Base-by-base conservation (phyloP, 2,329 filamentous ascomycete genomes). In the Sporothrix brasiliensis region DNA sequence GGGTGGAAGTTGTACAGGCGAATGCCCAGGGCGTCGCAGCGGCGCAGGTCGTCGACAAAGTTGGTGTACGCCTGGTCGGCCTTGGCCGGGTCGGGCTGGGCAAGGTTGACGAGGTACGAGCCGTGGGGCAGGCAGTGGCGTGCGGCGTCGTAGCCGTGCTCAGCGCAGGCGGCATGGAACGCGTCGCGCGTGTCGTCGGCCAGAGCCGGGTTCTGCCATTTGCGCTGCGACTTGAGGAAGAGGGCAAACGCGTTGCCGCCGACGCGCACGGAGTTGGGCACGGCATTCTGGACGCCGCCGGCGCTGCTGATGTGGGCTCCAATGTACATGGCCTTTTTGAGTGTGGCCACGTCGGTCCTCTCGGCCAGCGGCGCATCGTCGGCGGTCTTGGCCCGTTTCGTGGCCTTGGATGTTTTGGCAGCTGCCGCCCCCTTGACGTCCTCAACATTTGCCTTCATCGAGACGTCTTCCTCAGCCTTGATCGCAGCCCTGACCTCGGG, bases 1-100 rank as follows among this genome's bases (percentile, higher is more conserved):
- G 95, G 95, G 78, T 99, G 95, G 82, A 99, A 98, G 80, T 99
- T 99, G 83, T 98, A 99, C n/a, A 97, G 85, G 73, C 82, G 85
- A 76, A 99, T 97, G 1, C 93, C 93, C 0, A 99, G 87, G 60
- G 86, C 85, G 77, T 97, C 92, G 79, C 95, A 98, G 11, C 95
- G 89, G 67, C 87, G 83, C 1, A 99, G 84, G 78, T 99, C 95
- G 76, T 99, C 94, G 19, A 97, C 77, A 79, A 99, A 99, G 70
- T 89, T 88, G 52, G 83, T 85, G 78, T 97, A 97, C 0, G 94
- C 94, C 81, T 98, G 93, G 67, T 88, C 86, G 1, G 93, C 92
- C 79, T 97, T 96, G 52, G 85, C 86, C 34, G 87, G 79, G 76
- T 98, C 94, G 4, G 89, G 85, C 77, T 97, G 93, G 0, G 95